A percentile compares a stretch with the other conserved stretches of the same genome.
These are phyloP conservation scores for Chenopodium formosanum DNA, from an alignment of 148 eudicot species.

Conservation along the genomic window DNA sequence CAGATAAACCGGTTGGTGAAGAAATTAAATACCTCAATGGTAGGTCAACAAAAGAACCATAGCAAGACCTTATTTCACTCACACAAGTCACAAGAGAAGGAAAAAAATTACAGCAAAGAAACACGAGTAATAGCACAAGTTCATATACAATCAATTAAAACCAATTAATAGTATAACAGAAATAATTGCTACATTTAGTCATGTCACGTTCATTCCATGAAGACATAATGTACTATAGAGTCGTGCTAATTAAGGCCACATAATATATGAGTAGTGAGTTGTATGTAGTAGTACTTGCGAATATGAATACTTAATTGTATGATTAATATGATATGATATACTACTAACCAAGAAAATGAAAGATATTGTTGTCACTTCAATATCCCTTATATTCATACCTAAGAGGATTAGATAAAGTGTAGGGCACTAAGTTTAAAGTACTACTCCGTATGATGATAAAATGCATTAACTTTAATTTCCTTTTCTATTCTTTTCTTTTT, in stretches of 20 bases:
- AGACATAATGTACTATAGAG: background rate
- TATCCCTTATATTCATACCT: background rate
- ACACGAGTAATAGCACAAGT: constrained; percentile 1
- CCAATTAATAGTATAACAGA: background rate
- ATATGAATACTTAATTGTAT: background rate
- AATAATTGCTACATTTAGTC: background rate
- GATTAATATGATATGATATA: constrained; percentile 4
- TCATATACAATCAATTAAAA: background rate
- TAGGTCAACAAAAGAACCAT: background rate
- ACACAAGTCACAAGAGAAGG: background rate
- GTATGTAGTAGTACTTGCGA: background rate
- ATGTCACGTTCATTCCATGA: constrained; percentile 7
- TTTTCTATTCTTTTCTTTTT: background rate
- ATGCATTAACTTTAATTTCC: background rate
- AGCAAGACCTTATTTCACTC: background rate
- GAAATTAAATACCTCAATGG: no score
- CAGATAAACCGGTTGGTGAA: no score
- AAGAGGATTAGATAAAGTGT: background rate
- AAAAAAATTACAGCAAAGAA: background rate
- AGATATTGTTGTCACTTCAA: constrained; percentile 2
- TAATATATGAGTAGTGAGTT: background rate
- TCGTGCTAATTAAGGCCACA: constrained; percentile 1
- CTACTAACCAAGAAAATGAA: constrained; percentile 6
- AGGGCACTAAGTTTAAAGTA: background rate
- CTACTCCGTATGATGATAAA: background rate